Evolutionary conservation across 2,329 filamentous ascomycete species (phyloP), one percentile per base, ranked within the genome.

Genomic region (Phoma sp.): DNA sequence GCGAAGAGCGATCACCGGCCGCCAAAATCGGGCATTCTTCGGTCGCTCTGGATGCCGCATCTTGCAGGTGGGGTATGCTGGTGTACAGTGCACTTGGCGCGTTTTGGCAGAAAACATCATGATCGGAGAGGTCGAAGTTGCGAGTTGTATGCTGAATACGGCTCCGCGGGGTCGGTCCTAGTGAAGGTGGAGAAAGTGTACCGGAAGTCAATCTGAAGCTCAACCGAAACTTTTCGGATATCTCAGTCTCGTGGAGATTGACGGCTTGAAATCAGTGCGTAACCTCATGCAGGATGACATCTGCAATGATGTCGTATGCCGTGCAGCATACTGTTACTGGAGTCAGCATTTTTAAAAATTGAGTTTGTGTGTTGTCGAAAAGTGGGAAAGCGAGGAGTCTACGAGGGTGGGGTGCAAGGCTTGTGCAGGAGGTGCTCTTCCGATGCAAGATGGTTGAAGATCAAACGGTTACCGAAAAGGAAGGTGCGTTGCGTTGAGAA

Each of bases 21-120:
- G 51, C 54, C 55, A 64, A 51, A 57, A 53, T 65, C 68, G 68
- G 69, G 51, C 50, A 61, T 67, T 69, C 67, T 69, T 68, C 68
- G 68, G 68, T 42, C 52, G 52, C 46, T 50, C 40, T 55, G 52
- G 40, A 45, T 49, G 45, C 45, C 46, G 51, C 51, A 49, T 49
- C 45, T 45, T 46, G 45, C 40, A 54, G 45, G 51, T 54, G 51
- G 51, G 39, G 51, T 45, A 33, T 33, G 50, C 32, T 48, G 51
- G 33, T 21, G 37, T 36, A 48, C 49, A 57, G 34, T 34, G 15
- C 30, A 37, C 50, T 58, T 56, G 47, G 51, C 57, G 47, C 47
- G 42, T 42, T 64, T 63, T 57, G 63, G 57, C 62, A 58, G 34
- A 47, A 47, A 38, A 38, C 48, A 42, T 48, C n/a, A 34, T 53